Evolutionary conservation across 2,329 filamentous ascomycete species (phyloP), one percentile per base, ranked within the genome.

Genomic region (Ceratocystis diversiconidia): DNA sequence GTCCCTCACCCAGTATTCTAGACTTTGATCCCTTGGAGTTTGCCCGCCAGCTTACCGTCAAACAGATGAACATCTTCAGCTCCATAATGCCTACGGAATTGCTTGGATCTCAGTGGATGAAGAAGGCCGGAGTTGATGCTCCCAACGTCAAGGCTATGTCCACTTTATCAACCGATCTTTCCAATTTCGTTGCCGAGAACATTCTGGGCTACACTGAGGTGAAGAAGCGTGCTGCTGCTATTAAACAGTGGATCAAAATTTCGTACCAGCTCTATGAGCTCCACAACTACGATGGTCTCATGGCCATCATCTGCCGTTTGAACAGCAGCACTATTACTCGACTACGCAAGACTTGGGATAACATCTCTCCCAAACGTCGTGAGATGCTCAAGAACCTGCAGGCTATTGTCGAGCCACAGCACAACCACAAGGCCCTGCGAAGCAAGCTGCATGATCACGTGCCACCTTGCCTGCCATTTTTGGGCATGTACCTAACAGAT

Each of bases 191-290:
- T 10, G 89, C 90, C 0, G 92, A 97, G 73, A 95, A 89, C 0
- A 95, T 99, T 70, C 82, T 99, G 15, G 85, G 89, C 65, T 82
- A 90, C 66, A 82, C 89, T n/a, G 94, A 97, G 73, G 85, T 88
- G 30, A 97, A 97, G 82, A 95, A 92, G 78, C 85, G 94, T 30
- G 92, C 94, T 0, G 78, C 83, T 1, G 84, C 91, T 63, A 94
- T 99, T 77, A 97, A 99, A 78, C 92, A 97, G 71, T 99, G 94
- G 94, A 89, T 96, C 73, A 99, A 97, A 79, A 86, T 97, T 70
- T 90, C 90, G 0, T 82, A 88, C 70, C 89, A 89, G 71, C 95
- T 90, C 70, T 79, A 95, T 4, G 89, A 94, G 72, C 81, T 97
- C 30, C 88, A 94, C 77, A 99, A 99, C 76, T 99, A 96, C 71